Evolutionary conservation across 1,284 basidiomycete genomes (phyloP).

Genomic region (Testicularia cyperi): DNA sequence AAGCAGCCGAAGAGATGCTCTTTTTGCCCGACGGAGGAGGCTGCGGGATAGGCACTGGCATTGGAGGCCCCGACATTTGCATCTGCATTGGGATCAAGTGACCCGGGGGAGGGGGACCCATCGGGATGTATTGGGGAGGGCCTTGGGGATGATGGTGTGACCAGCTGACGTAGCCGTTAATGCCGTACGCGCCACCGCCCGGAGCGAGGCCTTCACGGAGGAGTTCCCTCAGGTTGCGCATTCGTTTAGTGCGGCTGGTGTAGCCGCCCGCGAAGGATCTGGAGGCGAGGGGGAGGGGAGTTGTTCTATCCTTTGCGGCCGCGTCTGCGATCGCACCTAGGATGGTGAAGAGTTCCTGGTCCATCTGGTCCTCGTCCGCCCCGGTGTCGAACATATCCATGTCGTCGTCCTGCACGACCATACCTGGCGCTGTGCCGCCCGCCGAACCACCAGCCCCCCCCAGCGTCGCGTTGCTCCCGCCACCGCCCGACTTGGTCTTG

Average conservation of each 20-base stretch:
- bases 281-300: slow-evolving; percentile 45
- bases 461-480: not conserved
- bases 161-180: slow-evolving; percentile 37
- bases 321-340: slow-evolving; percentile 42
- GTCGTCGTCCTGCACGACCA: slow-evolving; percentile 41
- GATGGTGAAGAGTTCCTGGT: slow-evolving; percentile 36
- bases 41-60: no score
- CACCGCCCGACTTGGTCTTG: slow-evolving; percentile 8
- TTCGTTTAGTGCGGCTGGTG: slow-evolving; percentile 44
- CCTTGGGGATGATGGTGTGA: slow-evolving; percentile 1
- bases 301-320: slow-evolving; percentile 40
- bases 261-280: slow-evolving; percentile 45
- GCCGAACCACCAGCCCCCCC: slow-evolving; percentile 5
- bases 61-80: no score
- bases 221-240: slow-evolving; percentile 45
- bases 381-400: slow-evolving; percentile 48
- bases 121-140: no score
- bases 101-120: no score
- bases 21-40: no score
- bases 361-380: slow-evolving; percentile 50
- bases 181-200: slow-evolving; percentile 29
- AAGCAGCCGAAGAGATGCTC: no score
- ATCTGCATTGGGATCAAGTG: no score
- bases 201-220: slow-evolving; percentile 43
- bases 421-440: slow-evolving; percentile 1